Percentiles rank a stretch among this genome's conserved stretches.
Conservation (phyloP, 768 basidiomycete genomes). For the Cystobasidium tubakii region DNA sequence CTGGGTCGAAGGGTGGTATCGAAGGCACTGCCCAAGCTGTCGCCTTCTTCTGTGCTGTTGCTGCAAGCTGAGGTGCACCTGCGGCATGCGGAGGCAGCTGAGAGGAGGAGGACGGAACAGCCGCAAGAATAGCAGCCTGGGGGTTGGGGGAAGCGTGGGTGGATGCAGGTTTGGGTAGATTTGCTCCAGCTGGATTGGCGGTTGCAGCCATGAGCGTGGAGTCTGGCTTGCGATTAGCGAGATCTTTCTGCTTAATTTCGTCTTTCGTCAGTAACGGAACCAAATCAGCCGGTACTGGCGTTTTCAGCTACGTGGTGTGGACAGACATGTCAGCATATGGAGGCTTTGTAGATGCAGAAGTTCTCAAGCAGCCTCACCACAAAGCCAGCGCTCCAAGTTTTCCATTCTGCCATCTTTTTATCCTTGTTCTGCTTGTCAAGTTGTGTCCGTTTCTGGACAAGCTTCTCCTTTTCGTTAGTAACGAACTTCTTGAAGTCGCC, state of each 20-base stretch:
- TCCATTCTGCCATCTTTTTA: constrained; percentile 81
- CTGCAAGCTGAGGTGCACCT: background rate
- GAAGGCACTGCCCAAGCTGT: constrained; percentile 10
- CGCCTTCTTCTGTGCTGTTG: constrained; percentile 19
- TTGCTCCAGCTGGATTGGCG: constrained; percentile 55
- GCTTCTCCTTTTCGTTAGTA: constrained; percentile 76
- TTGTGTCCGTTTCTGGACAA: constrained; percentile 84
- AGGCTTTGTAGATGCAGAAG: too few species aligned
- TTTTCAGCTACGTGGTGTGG: constrained; percentile 66
- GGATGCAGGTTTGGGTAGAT: constrained; percentile 19
- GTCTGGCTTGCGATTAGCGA: constrained; percentile 39
- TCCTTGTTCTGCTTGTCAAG: constrained; percentile 89
- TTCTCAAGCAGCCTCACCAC: too few species aligned
- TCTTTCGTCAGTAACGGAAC: constrained; percentile 89
- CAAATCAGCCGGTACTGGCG: constrained; percentile 89
- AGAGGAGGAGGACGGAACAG: too few species aligned
- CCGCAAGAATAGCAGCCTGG: background rate
- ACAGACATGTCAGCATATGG: too few species aligned
- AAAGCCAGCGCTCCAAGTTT: constrained; percentile 89
- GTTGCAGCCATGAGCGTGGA: constrained; percentile 40
- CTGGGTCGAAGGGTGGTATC: constrained; percentile 27
- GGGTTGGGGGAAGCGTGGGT: constrained; percentile 10
- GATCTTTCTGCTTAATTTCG: constrained; percentile 61
- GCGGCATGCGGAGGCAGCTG: background rate
- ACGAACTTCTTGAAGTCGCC: constrained; percentile 89